A percentile compares a stretch with the other conserved stretches of the same genome.
These are phyloP conservation scores for Ganoderma resinaceum DNA, from an alignment of 1,284 basidiomycete genomes.

Conservation along the genomic window DNA sequence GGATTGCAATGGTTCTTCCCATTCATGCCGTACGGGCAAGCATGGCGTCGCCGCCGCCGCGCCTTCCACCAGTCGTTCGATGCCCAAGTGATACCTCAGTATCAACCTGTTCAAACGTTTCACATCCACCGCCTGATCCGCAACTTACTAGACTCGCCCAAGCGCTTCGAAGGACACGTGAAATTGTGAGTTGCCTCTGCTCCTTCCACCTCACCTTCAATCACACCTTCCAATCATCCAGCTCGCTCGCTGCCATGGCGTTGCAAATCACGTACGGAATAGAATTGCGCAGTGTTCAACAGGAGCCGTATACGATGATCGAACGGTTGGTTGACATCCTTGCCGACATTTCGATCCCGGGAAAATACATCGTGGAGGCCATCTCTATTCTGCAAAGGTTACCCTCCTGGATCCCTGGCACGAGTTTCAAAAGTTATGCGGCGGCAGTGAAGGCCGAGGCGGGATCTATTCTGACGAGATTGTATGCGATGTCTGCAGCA, in stretches of 20 bases:
- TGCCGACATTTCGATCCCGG: constrained; percentile 12
- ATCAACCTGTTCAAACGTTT: neutral
- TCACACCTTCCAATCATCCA: neutral
- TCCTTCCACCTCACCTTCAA: neutral
- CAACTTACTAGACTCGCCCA: constrained; percentile 6
- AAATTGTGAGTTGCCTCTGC: constrained; percentile 9
- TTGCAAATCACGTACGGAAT: constrained; percentile 25
- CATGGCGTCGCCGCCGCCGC: constrained; percentile 24
- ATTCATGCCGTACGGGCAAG: constrained; percentile 15
- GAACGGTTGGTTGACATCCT: neutral
- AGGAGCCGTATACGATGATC: constrained; percentile 13
- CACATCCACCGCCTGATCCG: constrained; percentile 4
- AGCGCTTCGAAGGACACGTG: constrained; percentile 7
- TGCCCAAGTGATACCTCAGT: neutral
- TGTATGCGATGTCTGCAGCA: neutral
- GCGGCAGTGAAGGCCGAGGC: neutral
- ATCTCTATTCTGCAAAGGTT: constrained; percentile 24
- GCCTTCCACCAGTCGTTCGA: constrained; percentile 21
- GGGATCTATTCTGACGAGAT: neutral
- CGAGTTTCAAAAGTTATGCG: constrained; percentile 22
- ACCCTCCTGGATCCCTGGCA: constrained; percentile 36
- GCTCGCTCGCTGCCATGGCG: constrained; percentile 17
- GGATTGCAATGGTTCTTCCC: constrained; percentile 13
- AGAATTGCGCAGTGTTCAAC: constrained; percentile 1
- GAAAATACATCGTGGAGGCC: constrained; percentile 13